A percentile compares a stretch with the other conserved stretches of the same genome.
Evolutionary conservation across 176 grass and related monocot genomes (phyloP).

Genomic region (Cenchrus purpureus): DNA sequence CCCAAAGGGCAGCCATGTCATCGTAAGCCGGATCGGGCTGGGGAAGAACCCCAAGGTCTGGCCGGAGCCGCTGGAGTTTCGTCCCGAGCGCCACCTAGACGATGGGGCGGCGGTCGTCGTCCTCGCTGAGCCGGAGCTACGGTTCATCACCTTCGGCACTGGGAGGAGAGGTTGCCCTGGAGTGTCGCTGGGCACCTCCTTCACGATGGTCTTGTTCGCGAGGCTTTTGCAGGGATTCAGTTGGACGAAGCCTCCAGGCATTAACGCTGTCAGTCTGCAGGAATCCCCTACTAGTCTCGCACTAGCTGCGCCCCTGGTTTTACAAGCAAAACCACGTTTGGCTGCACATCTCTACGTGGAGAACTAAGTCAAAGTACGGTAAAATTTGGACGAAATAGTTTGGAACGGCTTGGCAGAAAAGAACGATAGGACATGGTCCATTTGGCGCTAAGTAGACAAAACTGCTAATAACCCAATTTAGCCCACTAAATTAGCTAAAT

Average conservation of each 20-base stretch:
- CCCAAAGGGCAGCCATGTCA: constrained; percentile 32
- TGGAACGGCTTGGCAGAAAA: too few species aligned
- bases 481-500: too few species aligned
- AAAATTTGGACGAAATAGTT: not conserved
- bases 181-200: not conserved
- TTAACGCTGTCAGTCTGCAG: not conserved
- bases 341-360: constrained; percentile 16
- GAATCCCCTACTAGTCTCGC: constrained; percentile 29
- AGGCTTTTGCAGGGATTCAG: constrained; percentile 55
- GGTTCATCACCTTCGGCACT: constrained; percentile 45
- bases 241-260: not conserved
- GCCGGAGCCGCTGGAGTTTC: constrained; percentile 1
- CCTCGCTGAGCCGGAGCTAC: constrained; percentile 36
- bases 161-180: constrained; percentile 49
- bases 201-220: constrained; percentile 43
- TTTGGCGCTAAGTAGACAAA: too few species aligned
- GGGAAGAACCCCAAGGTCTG: constrained; percentile 42
- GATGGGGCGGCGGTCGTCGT: not conserved
- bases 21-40: constrained; percentile 11
- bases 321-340: constrained; percentile 35
- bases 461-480: too few species aligned
- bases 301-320: constrained; percentile 15
- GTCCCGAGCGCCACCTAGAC: constrained; percentile 10
- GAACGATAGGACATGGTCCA: too few species aligned
- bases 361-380: not conserved